Conservation (phyloP, 768 basidiomycete species). For the Russula abietina region DNA sequence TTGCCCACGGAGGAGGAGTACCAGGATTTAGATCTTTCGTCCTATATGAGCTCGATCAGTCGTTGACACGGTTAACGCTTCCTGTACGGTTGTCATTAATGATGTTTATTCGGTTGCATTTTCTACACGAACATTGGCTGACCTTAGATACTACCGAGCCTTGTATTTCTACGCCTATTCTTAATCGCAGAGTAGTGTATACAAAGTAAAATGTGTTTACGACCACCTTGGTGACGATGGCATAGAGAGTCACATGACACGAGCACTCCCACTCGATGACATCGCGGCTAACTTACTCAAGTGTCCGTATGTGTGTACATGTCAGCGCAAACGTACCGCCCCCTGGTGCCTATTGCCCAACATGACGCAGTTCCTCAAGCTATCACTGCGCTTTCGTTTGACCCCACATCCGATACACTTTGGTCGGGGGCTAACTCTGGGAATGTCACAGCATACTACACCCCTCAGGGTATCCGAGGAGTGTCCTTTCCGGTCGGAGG, state of each 20-base stretch:
- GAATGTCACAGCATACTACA: slow-evolving; percentile 60
- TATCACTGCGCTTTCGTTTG: slow-evolving; percentile 77
- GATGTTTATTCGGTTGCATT: slow-evolving; percentile 26
- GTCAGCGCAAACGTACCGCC: slow-evolving; percentile 26
- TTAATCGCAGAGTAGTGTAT: slow-evolving; percentile 23
- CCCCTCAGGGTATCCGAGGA: slow-evolving; percentile 55
- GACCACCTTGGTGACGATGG: too few species aligned
- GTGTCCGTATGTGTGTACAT: slow-evolving; percentile 8
- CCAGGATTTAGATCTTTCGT: slow-evolving; percentile 74
- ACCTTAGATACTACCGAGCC: slow-evolving; percentile 13
- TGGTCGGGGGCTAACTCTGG: slow-evolving; percentile 81
- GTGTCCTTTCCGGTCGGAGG: slow-evolving; percentile 72
- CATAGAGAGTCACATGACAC: slow-evolving; percentile 12
- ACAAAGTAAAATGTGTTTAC: slow-evolving; percentile 14
- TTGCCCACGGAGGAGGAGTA: slow-evolving; percentile 92
- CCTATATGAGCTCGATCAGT: slow-evolving; percentile 82
- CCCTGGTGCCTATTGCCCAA: slow-evolving; percentile 26
- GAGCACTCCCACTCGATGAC: not conserved
- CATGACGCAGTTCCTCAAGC: slow-evolving; percentile 37
- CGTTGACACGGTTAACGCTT: slow-evolving; percentile 37
- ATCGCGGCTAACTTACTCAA: not conserved
- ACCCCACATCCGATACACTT: slow-evolving; percentile 83
- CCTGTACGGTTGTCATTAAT: slow-evolving; percentile 27
- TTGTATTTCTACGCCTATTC: slow-evolving; percentile 23
- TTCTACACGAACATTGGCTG: slow-evolving; percentile 13